Evolutionary conservation across 2,329 filamentous ascomycete species (phyloP), one percentile per base, ranked within the genome.

Genomic region (Phaeosphaeriaceae sp.): DNA sequence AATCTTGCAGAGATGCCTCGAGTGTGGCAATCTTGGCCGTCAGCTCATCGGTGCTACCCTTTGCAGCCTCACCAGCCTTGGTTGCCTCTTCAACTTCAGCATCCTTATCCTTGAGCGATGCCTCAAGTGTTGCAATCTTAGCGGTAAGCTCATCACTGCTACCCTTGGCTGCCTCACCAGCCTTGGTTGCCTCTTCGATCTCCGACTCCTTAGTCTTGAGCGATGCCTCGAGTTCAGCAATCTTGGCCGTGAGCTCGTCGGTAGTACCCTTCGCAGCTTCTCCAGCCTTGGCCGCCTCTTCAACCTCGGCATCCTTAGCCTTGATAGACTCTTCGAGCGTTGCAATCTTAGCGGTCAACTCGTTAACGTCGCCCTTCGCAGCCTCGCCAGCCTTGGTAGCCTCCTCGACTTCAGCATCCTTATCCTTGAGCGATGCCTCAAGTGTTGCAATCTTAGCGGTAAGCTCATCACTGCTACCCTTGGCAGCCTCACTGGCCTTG

Each of bases 11-110:
- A 1, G 61, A 62, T 15, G 50, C 51, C 48, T 64, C 58, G 6
- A 65, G 58, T 40, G 60, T 54, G 3, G 58, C 56, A 28, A 54
- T 53, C 52, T 60, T 56, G 29, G 52, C 47, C 37, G 53, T 34
- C 21, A 46, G 47, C 36, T 57, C 54, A 21, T 52, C 48, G n/a
- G 54, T 40, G 32, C 37, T 44, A 23, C 46, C 52, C 46, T 58
- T 58, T 8, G 56, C 56, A 21, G 45, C 38, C 35, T 60, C 61
- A 20, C 37, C 42, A 32, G 50, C 52, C 45, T 60, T 56, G 21
- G 30, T 42, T 2, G 55, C 42, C 38, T 65, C 58, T 13, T 50
- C 50, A 6, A 60, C 50, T 32, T 61, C 54, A 9, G 49, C 40
- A 7, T 56, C 48, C 44, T 55, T 60, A 2, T 49, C 46, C n/a